These are phyloP conservation scores for Sporothrix humicola DNA, from an alignment of 2,329 filamentous ascomycete species.

Conservation along the genomic window DNA sequence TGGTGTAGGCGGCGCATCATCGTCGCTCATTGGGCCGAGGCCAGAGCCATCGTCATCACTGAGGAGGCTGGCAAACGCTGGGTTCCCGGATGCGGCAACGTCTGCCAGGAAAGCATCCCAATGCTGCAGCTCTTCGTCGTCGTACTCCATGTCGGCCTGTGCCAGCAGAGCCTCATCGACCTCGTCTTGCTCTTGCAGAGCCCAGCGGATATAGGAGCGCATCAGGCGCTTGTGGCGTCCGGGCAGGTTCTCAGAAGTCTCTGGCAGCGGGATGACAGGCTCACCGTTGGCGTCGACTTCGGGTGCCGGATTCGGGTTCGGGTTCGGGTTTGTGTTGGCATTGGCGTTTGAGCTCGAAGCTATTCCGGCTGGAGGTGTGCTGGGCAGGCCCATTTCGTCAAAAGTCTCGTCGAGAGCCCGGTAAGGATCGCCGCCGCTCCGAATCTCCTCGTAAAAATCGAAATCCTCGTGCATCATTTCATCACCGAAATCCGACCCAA, in stretches of 20 bases:
- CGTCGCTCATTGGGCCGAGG: background rate
- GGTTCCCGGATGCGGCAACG: background rate
- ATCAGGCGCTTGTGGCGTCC: slow-evolving; percentile 32
- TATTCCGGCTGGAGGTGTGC: background rate
- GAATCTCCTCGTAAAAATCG: slow-evolving; percentile 31
- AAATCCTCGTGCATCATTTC: slow-evolving; percentile 37
- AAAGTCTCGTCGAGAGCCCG: no score
- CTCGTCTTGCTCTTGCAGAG: slow-evolving; percentile 37
- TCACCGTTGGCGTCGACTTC: background rate
- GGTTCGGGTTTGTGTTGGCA: background rate
- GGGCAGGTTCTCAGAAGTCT: slow-evolving; percentile 22
- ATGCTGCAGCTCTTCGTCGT: slow-evolving; percentile 31
- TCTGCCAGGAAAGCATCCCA: slow-evolving; percentile 35
- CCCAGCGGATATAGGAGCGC: slow-evolving; percentile 35
- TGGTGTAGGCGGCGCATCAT: slow-evolving; percentile 1
- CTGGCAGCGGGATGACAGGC: background rate
- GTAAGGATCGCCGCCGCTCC: slow-evolving; percentile 17
- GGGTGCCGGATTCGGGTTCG: background rate
- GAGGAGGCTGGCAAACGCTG: background rate
- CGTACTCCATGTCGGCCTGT: slow-evolving; percentile 35
- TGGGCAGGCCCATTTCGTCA: background rate
- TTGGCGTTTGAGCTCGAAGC: no score
- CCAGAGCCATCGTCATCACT: background rate
- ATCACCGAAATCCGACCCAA: slow-evolving; percentile 9
- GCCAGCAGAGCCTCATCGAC: slow-evolving; percentile 33